Percentiles rank a stretch among this genome's conserved stretches.
Evolutionary conservation across 441 rosid species (phyloP).

Genomic region (Gossypium gossypioides): DNA sequence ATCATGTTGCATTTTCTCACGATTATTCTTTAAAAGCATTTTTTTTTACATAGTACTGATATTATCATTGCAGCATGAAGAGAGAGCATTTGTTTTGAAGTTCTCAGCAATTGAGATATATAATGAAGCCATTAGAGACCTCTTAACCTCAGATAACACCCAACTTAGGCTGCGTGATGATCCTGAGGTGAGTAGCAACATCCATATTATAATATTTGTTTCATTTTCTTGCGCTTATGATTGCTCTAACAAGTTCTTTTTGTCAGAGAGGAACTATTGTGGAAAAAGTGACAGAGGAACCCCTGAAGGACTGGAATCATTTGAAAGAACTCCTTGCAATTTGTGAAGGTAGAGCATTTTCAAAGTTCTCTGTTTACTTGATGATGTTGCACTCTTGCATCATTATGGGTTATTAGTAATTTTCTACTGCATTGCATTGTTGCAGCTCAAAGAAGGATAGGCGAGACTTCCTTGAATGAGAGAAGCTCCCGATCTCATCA

Average conservation of each 20-base stretch:
- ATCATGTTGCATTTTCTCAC: conserved; percentile 12
- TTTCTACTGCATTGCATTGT: conserved; percentile 8
- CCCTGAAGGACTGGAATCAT: conserved; percentile 52
- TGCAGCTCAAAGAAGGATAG: conserved; percentile 74
- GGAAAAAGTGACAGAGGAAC: conserved; percentile 53
- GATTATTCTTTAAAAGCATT: background rate
- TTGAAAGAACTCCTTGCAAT: conserved; percentile 43
- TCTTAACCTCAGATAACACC: conserved; percentile 48
- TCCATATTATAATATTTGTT: background rate
- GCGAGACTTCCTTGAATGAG: conserved; percentile 73
- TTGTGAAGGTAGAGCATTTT: conserved; percentile 60
- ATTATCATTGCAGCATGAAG: conserved; percentile 50
- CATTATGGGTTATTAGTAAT: background rate
- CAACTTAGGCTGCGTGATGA: conserved; percentile 85
- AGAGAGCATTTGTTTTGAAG: conserved; percentile 74
- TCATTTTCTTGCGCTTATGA: background rate
- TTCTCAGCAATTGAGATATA: conserved; percentile 93
- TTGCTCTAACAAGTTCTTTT: conserved; percentile 14
- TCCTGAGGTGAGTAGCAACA: conserved; percentile 53
- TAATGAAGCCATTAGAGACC: conserved; percentile 85
- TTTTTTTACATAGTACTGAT: background rate
- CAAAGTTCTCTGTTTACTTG: conserved; percentile 11
- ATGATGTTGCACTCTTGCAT: conserved; percentile 6
- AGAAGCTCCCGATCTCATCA: conserved; percentile 94
- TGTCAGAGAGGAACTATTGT: conserved; percentile 67